phyloP scores from a whole-genome alignment of 192 early-diverging fungal genomes.

The Mortierella antarctica region DNA sequence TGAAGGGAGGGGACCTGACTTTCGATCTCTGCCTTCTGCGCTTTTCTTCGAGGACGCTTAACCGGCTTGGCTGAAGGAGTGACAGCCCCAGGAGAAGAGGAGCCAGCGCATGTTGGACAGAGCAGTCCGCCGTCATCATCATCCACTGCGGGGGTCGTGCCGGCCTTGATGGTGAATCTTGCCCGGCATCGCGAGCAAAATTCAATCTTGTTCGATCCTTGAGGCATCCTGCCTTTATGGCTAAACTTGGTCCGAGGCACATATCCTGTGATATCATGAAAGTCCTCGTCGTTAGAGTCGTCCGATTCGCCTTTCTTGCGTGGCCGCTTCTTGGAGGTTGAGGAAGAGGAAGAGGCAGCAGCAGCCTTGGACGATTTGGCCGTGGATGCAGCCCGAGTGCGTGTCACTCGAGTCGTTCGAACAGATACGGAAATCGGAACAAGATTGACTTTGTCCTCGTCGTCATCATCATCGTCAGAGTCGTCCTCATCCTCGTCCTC shows the following conservation, averaged over 20 bases:
- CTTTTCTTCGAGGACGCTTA: slow-evolving; percentile 15
- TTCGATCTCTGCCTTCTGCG: slow-evolving; percentile 62
- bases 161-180: slow-evolving; percentile 54
- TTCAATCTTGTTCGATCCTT: slow-evolving; percentile 42
- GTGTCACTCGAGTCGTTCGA: slow-evolving; percentile 22
- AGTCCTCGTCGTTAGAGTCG: slow-evolving; percentile 37
- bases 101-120: slow-evolving; percentile 39
- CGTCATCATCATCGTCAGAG: slow-evolving; percentile 27
- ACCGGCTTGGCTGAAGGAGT: neutral
- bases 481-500: slow-evolving; percentile 17
- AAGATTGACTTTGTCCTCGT: neutral
- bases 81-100: slow-evolving; percentile 8
- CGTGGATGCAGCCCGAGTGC: slow-evolving; percentile 3
- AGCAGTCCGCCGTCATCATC: slow-evolving; percentile 33
- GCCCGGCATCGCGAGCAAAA: slow-evolving; percentile 60
- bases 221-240: slow-evolving; percentile 36
- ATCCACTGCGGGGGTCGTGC: slow-evolving; percentile 26
- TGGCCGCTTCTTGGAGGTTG: slow-evolving; percentile 22
- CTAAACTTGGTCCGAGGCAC: slow-evolving; percentile 38
- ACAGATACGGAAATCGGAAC: slow-evolving; percentile 15
- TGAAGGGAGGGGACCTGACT: slow-evolving; percentile 67
- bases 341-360: slow-evolving; percentile 12
- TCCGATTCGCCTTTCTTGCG: slow-evolving; percentile 34
- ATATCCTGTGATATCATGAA: slow-evolving; percentile 38
- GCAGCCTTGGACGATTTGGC: slow-evolving; percentile 11